Percentiles rank a stretch among this genome's conserved stretches.
Evolutionary conservation across 1,284 basidiomycete genomes (phyloP).

Genomic region (Mycena citricolor): DNA sequence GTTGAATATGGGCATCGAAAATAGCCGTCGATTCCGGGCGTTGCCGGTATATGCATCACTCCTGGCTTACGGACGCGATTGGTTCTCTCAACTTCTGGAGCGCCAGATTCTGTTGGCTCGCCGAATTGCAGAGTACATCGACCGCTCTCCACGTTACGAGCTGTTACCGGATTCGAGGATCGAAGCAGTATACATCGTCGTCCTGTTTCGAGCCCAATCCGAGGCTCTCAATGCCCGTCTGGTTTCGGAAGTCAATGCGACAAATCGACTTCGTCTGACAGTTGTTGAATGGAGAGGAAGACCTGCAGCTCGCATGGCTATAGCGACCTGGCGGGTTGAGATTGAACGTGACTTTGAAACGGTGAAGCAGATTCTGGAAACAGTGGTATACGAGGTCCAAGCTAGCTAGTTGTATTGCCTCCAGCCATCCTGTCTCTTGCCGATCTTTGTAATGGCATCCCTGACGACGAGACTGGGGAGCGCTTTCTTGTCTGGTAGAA

Average conservation of each 20-base stretch:
- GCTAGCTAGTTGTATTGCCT: neutral
- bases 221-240: constrained; percentile 14
- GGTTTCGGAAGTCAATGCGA: constrained; percentile 14
- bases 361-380: constrained; percentile 11
- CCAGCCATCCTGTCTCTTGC: neutral
- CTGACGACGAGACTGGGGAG: constrained; percentile 38
- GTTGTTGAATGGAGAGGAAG: constrained; percentile 16
- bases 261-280: constrained; percentile 8
- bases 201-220: constrained; percentile 20
- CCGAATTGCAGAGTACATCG: constrained; percentile 17
- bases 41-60: constrained; percentile 22
- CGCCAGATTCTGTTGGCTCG: constrained; percentile 19
- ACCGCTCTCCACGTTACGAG: constrained; percentile 12
- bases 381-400: neutral
- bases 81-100: constrained; percentile 16
- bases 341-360: constrained; percentile 15
- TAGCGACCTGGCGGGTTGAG: constrained; percentile 22
- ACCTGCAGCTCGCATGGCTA: constrained; percentile 18
- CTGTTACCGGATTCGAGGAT: constrained; percentile 15
- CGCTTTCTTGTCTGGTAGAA: constrained; percentile 40
- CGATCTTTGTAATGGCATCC: constrained; percentile 30
- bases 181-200: constrained; percentile 18
- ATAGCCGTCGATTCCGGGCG: constrained; percentile 21
- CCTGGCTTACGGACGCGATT: constrained; percentile 16
- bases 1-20: constrained; percentile 21